phyloP scores from a whole-genome alignment of 1,139 yeast genomes.

The Nakaseomyces kungkrabaensis region DNA sequence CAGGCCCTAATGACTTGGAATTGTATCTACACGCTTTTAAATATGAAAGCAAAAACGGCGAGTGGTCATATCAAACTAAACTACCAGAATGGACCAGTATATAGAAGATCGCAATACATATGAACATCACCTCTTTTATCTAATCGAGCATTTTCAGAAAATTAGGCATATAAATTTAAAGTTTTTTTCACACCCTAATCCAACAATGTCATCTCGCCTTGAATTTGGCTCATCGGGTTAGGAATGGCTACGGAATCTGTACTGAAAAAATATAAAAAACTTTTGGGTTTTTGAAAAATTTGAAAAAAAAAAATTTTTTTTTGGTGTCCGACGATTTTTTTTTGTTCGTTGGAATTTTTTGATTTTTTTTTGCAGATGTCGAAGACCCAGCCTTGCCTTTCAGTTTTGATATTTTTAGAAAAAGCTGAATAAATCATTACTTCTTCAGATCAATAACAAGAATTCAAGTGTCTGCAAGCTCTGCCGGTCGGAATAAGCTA shows the following conservation, averaged over 20 bases:
- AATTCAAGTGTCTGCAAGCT: too few species aligned
- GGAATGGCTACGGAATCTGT: background rate
- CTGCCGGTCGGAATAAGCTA: too few species aligned
- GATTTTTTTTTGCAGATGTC: background rate
- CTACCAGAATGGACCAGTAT: slow-evolving; percentile 75
- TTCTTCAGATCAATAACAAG: too few species aligned
- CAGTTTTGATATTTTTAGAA: too few species aligned
- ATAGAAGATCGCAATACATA: background rate
- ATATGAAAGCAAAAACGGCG: slow-evolving; percentile 43
- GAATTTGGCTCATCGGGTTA: background rate
- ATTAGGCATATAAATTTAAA: too few species aligned
- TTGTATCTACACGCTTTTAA: slow-evolving; percentile 85
- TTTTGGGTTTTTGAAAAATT: background rate
- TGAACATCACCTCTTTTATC: too few species aligned
- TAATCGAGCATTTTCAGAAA: too few species aligned
- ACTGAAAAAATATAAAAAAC: too few species aligned
- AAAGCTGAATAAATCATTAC: too few species aligned
- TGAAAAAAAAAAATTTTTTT: background rate
- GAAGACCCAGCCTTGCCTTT: too few species aligned
- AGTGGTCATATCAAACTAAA: slow-evolving; percentile 72
- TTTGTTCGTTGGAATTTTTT: too few species aligned
- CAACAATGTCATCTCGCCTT: background rate
- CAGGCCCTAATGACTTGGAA: slow-evolving; percentile 76
- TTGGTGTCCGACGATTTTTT: background rate
- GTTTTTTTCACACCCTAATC: background rate